A percentile compares a stretch with the other conserved stretches of the same genome.
These are phyloP conservation scores for Aegilops bicornis DNA, from an alignment of 176 grass and related monocot genomes.

Conservation along the genomic window DNA sequence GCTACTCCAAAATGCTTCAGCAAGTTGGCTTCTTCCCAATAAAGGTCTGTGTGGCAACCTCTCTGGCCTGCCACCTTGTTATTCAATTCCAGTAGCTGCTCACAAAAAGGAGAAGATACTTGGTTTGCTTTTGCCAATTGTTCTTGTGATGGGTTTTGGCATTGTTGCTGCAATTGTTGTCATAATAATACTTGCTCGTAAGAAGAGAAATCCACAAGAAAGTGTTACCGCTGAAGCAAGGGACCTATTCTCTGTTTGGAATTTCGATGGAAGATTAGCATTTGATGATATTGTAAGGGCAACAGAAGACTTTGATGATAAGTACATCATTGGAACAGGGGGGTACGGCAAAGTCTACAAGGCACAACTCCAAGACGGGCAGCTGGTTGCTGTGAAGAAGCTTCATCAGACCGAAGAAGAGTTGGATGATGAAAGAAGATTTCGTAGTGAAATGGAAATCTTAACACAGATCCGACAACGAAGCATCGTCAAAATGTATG, in stretches of 20 bases:
- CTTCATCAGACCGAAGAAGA: not conserved
- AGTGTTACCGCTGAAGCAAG: not conserved
- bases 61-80: not conserved
- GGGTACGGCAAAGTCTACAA: not conserved
- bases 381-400: conserved; percentile 7
- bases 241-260: not conserved
- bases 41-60: conserved; percentile 4
- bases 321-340: conserved; percentile 8
- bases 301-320: conserved; percentile 5
- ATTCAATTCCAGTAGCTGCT: not conserved
- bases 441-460: not conserved
- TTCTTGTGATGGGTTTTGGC: not conserved
- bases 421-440: not conserved
- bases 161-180: not conserved
- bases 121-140: not conserved
- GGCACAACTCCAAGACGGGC: not conserved
- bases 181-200: not conserved
- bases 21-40: not conserved
- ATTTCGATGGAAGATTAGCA: conserved; percentile 15
- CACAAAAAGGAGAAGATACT: not conserved
- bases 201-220: not conserved
- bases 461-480: not conserved
- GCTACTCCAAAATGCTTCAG: not conserved
- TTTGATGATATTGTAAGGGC: conserved; percentile 16
- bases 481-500: conserved; percentile 10